Evolutionary conservation across 2,329 filamentous ascomycete genomes (phyloP).

Genomic region (Fonsecaea nubica): DNA sequence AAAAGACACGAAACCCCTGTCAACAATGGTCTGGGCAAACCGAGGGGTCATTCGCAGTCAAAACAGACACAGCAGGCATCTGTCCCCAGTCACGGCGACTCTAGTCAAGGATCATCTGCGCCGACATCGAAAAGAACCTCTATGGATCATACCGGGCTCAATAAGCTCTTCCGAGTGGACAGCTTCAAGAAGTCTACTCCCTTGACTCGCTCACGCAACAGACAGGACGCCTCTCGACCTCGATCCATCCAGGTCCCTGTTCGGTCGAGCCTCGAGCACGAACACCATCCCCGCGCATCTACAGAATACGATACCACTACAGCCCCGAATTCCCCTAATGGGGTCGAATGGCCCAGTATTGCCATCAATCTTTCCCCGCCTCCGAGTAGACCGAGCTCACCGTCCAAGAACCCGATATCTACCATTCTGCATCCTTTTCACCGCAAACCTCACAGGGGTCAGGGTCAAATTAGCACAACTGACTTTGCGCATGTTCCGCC

Average conservation of each 20-base stretch:
- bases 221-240: conserved; percentile 25
- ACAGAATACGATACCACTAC: conserved; percentile 54
- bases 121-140: conserved; percentile 36
- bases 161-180: conserved; percentile 28
- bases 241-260: conserved; percentile 12
- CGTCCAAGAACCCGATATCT: conserved; percentile 62
- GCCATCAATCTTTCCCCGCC: conserved; percentile 69
- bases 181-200: conserved; percentile 28
- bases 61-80: conserved; percentile 16
- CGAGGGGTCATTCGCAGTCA: conserved; percentile 7
- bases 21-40: conserved; percentile 8
- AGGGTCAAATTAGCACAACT: conserved; percentile 52
- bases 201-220: conserved; percentile 25
- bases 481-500: conserved; percentile 39
- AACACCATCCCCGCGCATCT: conserved; percentile 44
- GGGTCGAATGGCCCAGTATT: conserved; percentile 62
- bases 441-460: conserved; percentile 37
- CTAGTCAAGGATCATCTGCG: conserved; percentile 32
- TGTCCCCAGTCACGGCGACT: conserved; percentile 18
- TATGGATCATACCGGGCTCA: conserved; percentile 31
- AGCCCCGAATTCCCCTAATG: conserved; percentile 49
- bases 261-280: conserved; percentile 33
- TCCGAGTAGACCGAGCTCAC: conserved; percentile 68
- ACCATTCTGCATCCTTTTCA: conserved; percentile 49
- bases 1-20: conserved; percentile 24